Evolutionary conservation across 371 early-diverging fungal genomes (phyloP).

Genomic region (Phascolomyces articulosus): DNA sequence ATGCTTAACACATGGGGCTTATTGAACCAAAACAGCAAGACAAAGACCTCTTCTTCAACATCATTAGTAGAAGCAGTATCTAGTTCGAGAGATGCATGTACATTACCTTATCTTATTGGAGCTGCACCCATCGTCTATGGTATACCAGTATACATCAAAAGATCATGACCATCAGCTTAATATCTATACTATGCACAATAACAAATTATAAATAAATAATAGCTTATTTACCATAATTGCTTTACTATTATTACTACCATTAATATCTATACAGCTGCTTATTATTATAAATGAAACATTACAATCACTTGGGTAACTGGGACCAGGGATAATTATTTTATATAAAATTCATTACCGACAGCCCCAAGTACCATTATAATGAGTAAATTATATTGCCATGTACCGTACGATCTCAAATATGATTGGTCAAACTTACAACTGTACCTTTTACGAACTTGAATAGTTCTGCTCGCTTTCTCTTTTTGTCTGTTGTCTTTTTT

Average conservation of each 20-base stretch:
- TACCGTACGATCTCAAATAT: not conserved
- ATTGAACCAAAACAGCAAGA: slow-evolving; percentile 13
- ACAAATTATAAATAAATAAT: too few relatives aligned
- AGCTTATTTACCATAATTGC: too few relatives aligned
- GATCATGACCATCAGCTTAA: not conserved
- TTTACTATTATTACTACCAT: not conserved
- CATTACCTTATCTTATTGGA: slow-evolving; percentile 84
- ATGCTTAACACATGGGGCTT: slow-evolving; percentile 80
- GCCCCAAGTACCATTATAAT: too few relatives aligned
- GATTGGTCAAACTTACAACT: not conserved
- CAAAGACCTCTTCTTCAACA: not conserved
- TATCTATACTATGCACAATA: too few relatives aligned
- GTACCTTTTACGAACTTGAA: not conserved
- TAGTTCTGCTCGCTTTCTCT: not conserved
- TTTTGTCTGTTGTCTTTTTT: not conserved
- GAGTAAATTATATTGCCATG: too few relatives aligned
- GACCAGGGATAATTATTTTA: too few relatives aligned
- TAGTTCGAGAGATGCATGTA: slow-evolving; percentile 74
- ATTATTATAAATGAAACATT: too few relatives aligned
- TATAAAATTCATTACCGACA: too few relatives aligned
- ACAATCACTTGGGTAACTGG: too few relatives aligned
- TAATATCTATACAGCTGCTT: too few relatives aligned
- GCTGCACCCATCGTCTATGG: slow-evolving; percentile 98
- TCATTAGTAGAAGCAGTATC: slow-evolving; percentile 80
- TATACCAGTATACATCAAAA: slow-evolving; percentile 70